phyloP scores from a whole-genome alignment of 2,329 filamentous ascomycete species.

The Penicillium sumatraense region DNA sequence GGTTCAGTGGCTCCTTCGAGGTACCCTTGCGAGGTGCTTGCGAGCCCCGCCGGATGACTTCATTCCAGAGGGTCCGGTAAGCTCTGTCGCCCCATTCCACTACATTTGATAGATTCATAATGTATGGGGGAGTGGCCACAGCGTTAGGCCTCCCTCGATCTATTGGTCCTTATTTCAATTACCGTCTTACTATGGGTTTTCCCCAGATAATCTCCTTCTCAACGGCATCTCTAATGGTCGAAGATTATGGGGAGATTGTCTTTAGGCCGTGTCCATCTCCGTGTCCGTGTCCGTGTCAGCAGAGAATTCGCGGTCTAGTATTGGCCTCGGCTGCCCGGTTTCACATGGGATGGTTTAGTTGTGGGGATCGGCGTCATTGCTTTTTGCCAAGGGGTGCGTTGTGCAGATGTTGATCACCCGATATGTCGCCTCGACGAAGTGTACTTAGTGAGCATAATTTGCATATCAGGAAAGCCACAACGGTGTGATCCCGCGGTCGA shows the following conservation, averaged over 20 bases:
- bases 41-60: conserved; percentile 18
- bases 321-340: conserved; percentile 1
- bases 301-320: neutral
- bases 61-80: neutral
- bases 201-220: neutral
- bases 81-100: neutral
- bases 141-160: neutral
- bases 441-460: neutral
- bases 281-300: neutral
- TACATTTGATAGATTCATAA: neutral
- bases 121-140: no score
- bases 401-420: neutral
- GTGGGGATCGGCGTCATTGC: neutral
- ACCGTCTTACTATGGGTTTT: neutral
- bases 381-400: neutral
- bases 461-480: neutral
- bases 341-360: neutral
- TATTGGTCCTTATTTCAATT: neutral
- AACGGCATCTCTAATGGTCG: neutral
- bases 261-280: neutral
- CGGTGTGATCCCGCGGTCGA: neutral
- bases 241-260: neutral
- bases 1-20: conserved; percentile 13
- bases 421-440: neutral
- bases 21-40: conserved; percentile 21